Percentiles rank a stretch among this genome's conserved stretches.
Conservation (phyloP, 345 rosid genomes). For the Gossypium sturtianum region DNA sequence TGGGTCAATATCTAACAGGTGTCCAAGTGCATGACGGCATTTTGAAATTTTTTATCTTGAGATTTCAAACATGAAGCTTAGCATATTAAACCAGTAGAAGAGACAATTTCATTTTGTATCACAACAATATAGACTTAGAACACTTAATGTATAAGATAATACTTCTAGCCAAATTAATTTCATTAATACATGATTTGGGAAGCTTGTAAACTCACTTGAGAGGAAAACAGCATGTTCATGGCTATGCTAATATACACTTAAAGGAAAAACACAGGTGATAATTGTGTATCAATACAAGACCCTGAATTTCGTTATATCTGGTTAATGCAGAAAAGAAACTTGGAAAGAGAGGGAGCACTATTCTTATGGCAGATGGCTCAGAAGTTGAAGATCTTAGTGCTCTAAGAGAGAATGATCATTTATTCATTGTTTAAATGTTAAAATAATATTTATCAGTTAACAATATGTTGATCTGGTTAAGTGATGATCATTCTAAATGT, state of each 20-base stretch:
- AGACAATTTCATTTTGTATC: background rate
- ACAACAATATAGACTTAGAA: background rate
- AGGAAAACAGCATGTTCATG: background rate
- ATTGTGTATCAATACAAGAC: background rate
- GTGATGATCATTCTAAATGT: background rate
- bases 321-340: slow-evolving; percentile 64
- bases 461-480: background rate
- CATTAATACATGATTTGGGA: background rate
- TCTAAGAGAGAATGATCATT: slow-evolving; percentile 71
- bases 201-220: background rate
- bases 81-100: background rate
- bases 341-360: slow-evolving; percentile 58
- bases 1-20: background rate
- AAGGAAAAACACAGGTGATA: background rate
- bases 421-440: slow-evolving; percentile 50
- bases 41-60: background rate
- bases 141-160: background rate
- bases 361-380: slow-evolving; percentile 74
- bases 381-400: slow-evolving; percentile 70
- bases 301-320: slow-evolving; percentile 15
- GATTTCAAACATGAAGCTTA: background rate
- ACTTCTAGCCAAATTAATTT: background rate
- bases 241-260: background rate
- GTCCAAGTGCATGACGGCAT: background rate
- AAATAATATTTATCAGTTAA: background rate